A percentile compares a stretch with the other conserved stretches of the same genome.
Evolutionary conservation across 805 yeast genomes (phyloP).

Genomic region (Pichia paraexigua): DNA sequence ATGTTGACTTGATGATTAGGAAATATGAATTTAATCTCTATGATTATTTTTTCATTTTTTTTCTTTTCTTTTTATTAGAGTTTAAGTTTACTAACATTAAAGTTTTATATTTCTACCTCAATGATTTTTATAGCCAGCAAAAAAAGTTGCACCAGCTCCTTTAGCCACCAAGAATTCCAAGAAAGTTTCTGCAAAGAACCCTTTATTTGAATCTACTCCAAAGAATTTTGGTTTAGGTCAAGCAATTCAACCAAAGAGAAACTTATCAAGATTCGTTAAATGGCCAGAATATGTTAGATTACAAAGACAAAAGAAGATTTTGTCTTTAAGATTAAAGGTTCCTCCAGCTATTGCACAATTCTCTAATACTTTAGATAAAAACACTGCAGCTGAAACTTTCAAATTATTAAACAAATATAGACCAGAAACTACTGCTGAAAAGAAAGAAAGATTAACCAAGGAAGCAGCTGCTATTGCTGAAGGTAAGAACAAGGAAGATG

Average conservation of each 20-base stretch:
- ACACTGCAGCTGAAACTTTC: slow-evolving; percentile 96
- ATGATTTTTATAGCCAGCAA: slow-evolving; percentile 33
- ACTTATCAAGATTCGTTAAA: slow-evolving; percentile 94
- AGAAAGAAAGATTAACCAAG: slow-evolving; percentile 97
- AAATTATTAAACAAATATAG: slow-evolving; percentile 98
- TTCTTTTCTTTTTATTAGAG: slow-evolving; percentile 14
- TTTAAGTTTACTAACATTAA: slow-evolving; percentile 18
- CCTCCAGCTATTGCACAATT: slow-evolving; percentile 98
- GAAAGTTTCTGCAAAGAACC: slow-evolving; percentile 54
- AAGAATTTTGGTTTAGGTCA: slow-evolving; percentile 96
- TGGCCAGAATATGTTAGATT: slow-evolving; percentile 99
- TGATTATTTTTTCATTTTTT: background rate
- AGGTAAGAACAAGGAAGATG: slow-evolving; percentile 96
- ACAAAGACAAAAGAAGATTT: slow-evolving; percentile 98
- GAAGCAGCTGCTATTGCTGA: slow-evolving; percentile 99
- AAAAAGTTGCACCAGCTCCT: slow-evolving; percentile 98
- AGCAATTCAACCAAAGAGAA: slow-evolving; percentile 88
- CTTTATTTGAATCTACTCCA: slow-evolving; percentile 83
- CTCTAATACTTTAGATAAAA: slow-evolving; percentile 94
- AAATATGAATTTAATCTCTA: background rate
- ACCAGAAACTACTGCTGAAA: slow-evolving; percentile 95
- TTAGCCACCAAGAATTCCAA: slow-evolving; percentile 67
- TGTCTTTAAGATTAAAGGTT: slow-evolving; percentile 93
- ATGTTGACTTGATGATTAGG: background rate
- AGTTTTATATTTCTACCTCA: slow-evolving; percentile 20